Evolutionary conservation across 306 rosid genomes (phyloP).

Genomic region (Dryas drummondii): DNA sequence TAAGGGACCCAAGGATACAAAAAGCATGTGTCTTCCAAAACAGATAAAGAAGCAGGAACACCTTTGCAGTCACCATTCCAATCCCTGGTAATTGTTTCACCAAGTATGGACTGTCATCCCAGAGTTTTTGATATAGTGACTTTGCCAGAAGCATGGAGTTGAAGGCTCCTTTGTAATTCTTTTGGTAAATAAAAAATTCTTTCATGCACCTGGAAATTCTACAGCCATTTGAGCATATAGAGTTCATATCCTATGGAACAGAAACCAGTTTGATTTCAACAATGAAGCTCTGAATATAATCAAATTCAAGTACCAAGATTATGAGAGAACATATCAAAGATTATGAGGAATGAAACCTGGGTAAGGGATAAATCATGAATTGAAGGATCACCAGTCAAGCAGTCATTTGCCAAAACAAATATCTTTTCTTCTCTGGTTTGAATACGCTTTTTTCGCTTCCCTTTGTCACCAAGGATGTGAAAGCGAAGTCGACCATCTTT

Average conservation of each 20-base stretch:
- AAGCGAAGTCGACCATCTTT: slow-evolving; percentile 88
- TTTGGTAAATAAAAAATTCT: slow-evolving; percentile 76
- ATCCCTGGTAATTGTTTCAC: slow-evolving; percentile 97
- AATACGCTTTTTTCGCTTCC: slow-evolving; percentile 86
- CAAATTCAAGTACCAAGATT: slow-evolving; percentile 25
- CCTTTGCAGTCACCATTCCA: slow-evolving; percentile 99
- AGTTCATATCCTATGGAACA: slow-evolving; percentile 72
- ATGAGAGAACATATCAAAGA: background rate
- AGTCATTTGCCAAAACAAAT: slow-evolving; percentile 82
- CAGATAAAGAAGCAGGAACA: slow-evolving; percentile 24
- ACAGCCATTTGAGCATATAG: slow-evolving; percentile 89
- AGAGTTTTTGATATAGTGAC: slow-evolving; percentile 84
- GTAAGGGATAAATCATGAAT: slow-evolving; percentile 79
- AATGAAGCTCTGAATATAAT: slow-evolving; percentile 19
- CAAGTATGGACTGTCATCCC: slow-evolving; percentile 92
- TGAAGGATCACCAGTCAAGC: slow-evolving; percentile 94
- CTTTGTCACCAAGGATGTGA: slow-evolving; percentile 70
- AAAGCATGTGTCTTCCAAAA: slow-evolving; percentile 9
- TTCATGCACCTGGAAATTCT: slow-evolving; percentile 96
- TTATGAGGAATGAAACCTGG: slow-evolving; percentile 53
- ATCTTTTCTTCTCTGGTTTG: slow-evolving; percentile 94
- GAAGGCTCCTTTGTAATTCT: slow-evolving; percentile 75
- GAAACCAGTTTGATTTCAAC: slow-evolving; percentile 27
- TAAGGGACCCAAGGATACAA: slow-evolving; percentile 1
- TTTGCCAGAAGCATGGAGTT: slow-evolving; percentile 77